These are phyloP conservation scores for Monilinia laxa DNA, from an alignment of 2,329 filamentous ascomycete genomes.

Conservation along the genomic window DNA sequence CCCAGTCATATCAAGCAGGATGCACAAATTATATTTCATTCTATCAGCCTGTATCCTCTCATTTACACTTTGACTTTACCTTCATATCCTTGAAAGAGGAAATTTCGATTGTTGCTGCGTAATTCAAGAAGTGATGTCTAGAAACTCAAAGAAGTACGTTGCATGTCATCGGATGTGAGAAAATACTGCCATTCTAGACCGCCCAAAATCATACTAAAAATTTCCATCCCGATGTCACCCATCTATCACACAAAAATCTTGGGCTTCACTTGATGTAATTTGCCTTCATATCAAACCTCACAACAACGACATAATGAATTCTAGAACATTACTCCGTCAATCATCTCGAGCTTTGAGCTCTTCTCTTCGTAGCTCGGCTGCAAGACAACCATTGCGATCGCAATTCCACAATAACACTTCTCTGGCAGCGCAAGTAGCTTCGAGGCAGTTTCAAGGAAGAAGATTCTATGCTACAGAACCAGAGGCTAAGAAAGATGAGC, in stretches of 20 bases:
- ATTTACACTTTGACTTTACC: not conserved
- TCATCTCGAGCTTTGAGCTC: slow-evolving; percentile 45
- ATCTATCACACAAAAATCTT: slow-evolving; percentile 25
- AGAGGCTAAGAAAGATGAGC: slow-evolving; percentile 46
- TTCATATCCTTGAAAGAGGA: not conserved
- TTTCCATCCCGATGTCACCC: slow-evolving; percentile 20
- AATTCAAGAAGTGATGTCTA: not conserved
- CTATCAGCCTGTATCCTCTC: not conserved
- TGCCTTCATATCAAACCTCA: slow-evolving; percentile 19
- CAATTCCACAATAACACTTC: slow-evolving; percentile 26
- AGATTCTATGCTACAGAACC: slow-evolving; percentile 45
- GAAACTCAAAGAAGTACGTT: not conserved
- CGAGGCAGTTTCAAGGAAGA: slow-evolving; percentile 23
- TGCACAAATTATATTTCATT: not conserved
- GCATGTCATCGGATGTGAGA: not conserved
- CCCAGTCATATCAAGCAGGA: not conserved
- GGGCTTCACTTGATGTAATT: slow-evolving; percentile 6
- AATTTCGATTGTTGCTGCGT: not conserved
- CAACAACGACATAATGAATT: slow-evolving; percentile 46
- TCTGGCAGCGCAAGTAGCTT: slow-evolving; percentile 19
- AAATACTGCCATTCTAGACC: slow-evolving; percentile 14
- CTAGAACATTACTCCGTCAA: slow-evolving; percentile 51
- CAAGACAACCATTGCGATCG: slow-evolving; percentile 28
- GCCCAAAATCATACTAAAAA: slow-evolving; percentile 22
- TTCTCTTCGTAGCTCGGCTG: slow-evolving; percentile 33